Base-by-base conservation (phyloP, 331 rosid genomes). In the Cydonia oblonga region DNA sequence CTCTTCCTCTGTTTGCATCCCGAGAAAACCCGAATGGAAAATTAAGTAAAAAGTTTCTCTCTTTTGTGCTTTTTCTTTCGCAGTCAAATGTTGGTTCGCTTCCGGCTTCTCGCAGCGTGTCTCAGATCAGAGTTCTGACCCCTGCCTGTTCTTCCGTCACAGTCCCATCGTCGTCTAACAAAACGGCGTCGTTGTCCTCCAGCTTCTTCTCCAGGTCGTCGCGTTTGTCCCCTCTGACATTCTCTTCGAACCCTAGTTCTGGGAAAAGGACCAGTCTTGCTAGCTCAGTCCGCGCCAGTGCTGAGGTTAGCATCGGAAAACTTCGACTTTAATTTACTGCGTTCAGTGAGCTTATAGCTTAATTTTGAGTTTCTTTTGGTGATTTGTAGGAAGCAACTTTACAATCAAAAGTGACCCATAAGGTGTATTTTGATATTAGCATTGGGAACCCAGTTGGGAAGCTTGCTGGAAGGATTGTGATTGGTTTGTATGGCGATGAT, bases 361-460 rank as follows among this genome's bases (percentile, higher is more conserved):
- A 12, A 4, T 30, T 35, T 53, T 52, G 16, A n/a, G n/a, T 30
- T 1, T 77, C 62, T 32, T 28, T 16, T 66, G 62, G 73, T 16
- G 10, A 54, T 25, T 75, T 78, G 68, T 74, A 88, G 89, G 90
- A 49, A 26, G 73, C 77, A 25, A 68, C 90, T 64, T 69, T 77
- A 44, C 97, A 93, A 78, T 85, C 96, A 42, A 89, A 93, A 79
- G 97, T 93, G 66, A 93, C 96, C 14, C 77, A 84, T 56, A 93
- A 93, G 83, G 98, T 93, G n/a, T 91, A 68, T 78, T 87, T 93
- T 26, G 98, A 93, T 75, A 70, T 93, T 28, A 84, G 97, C 70
- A 86, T 93, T 44, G 98, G 98, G 38, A 93, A 93, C 73, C 97
- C 98, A 1, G 96, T 93, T 7, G 98, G 98, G 74, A 88, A 93